Percentiles rank a stretch among this genome's conserved stretches.
Conservation (phyloP, 2,329 filamentous ascomycete genomes). For the Truncatella angustata region DNA sequence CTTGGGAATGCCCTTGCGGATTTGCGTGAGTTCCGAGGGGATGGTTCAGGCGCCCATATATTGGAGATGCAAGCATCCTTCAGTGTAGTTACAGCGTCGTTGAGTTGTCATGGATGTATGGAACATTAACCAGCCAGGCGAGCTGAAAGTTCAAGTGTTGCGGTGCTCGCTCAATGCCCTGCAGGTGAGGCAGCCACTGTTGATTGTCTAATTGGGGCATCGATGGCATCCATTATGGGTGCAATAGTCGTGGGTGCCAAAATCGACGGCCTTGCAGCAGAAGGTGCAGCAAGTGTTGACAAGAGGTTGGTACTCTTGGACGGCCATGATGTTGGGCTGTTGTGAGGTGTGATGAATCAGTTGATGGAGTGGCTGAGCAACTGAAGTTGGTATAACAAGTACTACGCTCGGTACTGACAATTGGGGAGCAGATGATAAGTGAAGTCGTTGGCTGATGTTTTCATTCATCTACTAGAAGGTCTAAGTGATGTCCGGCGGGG, state of each 20-base stretch:
- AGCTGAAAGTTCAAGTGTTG: not conserved
- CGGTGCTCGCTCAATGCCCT: too few species aligned
- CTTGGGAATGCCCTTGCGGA: not conserved
- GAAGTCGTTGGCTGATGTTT: not conserved
- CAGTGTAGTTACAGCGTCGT: not conserved
- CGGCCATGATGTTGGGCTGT: slow-evolving; percentile 35
- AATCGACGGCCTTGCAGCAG: slow-evolving; percentile 50
- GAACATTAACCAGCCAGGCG: not conserved
- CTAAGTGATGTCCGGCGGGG: slow-evolving; percentile 10
- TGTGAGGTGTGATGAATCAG: not conserved
- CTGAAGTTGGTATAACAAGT: too few species aligned
- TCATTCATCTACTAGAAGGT: not conserved
- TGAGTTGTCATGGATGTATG: not conserved
- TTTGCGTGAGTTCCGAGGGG: not conserved
- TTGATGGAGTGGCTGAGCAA: slow-evolving; percentile 9
- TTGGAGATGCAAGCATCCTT: not conserved
- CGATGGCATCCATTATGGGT: slow-evolving; percentile 39
- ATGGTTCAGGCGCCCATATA: not conserved
- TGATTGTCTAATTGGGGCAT: slow-evolving; percentile 34
- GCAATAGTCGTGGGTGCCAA: slow-evolving; percentile 50
- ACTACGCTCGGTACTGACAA: too few species aligned
- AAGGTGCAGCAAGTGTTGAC: slow-evolving; percentile 51
- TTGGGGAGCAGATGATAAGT: too few species aligned
- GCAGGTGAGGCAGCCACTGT: not conserved
- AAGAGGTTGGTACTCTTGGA: slow-evolving; percentile 41